phyloP scores from a whole-genome alignment of 1,284 basidiomycete genomes.

The Fomitopsis pinicola region DNA sequence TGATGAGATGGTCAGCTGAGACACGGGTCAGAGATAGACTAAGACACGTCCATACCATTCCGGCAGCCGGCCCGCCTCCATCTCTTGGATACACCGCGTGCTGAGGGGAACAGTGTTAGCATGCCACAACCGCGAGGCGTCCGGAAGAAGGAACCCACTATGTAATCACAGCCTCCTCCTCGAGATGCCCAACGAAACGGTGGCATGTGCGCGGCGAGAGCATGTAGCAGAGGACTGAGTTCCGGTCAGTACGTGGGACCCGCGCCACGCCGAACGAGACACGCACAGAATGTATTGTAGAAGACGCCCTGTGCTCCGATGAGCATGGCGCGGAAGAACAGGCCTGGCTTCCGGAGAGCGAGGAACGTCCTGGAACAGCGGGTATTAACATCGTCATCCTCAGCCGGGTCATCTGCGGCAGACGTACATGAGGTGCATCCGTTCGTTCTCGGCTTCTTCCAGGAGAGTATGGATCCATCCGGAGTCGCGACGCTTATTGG shows the following conservation, averaged over 20 bases:
- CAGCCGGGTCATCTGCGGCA: not conserved
- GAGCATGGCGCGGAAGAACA: slow-evolving; percentile 76
- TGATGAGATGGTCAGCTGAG: not conserved
- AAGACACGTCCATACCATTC: slow-evolving; percentile 56
- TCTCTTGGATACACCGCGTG: slow-evolving; percentile 78
- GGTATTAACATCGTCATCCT: not conserved
- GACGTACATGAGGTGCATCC: slow-evolving; percentile 85
- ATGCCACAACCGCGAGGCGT: slow-evolving; percentile 6
- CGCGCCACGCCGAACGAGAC: not conserved
- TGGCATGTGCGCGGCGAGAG: slow-evolving; percentile 83
- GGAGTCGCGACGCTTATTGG: slow-evolving; percentile 72
- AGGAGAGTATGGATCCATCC: slow-evolving; percentile 86
- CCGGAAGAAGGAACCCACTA: slow-evolving; percentile 43
- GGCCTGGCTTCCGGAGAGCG: slow-evolving; percentile 75
- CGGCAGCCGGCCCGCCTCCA: slow-evolving; percentile 83
- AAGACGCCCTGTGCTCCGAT: slow-evolving; percentile 89
- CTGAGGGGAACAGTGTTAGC: slow-evolving; percentile 30
- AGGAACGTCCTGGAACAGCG: slow-evolving; percentile 72
- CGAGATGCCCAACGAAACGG: slow-evolving; percentile 92
- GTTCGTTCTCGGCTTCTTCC: slow-evolving; percentile 94
- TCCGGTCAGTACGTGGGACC: not conserved
- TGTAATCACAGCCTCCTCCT: slow-evolving; percentile 92
- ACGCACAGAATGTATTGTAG: slow-evolving; percentile 84
- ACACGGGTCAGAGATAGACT: not conserved
- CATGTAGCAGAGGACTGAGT: slow-evolving; percentile 73